Conservation (phyloP, 202 grass and related monocot genomes). For the Brachypodium distachyon region DNA sequence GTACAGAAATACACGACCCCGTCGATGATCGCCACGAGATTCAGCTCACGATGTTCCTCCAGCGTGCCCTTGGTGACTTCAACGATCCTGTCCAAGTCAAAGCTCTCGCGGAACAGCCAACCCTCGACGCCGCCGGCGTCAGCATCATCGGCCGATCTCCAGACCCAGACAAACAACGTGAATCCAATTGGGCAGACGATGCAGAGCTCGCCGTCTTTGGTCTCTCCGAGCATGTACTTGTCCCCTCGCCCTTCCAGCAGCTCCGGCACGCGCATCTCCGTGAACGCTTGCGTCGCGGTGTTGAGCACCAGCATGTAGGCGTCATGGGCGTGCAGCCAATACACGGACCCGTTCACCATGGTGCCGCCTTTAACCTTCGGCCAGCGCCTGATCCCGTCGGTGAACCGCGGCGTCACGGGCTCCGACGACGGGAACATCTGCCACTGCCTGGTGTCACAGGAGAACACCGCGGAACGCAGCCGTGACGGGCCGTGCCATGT, state of each 20-base stretch:
- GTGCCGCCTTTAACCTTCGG: neutral
- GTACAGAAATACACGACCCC: neutral
- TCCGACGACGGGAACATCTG: too few relatives aligned
- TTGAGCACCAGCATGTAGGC: neutral
- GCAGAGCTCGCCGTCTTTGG: neutral
- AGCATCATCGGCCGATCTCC: too few relatives aligned
- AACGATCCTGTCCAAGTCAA: neutral
- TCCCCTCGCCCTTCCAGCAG: neutral
- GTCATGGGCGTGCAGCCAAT: neutral
- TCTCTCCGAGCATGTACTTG: neutral
- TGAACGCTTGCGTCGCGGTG: neutral
- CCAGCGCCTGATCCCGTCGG: neutral
- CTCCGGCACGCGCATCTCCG: neutral
- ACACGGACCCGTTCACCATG: neutral
- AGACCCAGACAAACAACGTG: neutral
- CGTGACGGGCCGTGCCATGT: too few relatives aligned
- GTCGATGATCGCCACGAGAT: neutral
- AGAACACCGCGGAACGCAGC: too few relatives aligned
- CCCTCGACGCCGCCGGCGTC: neutral
- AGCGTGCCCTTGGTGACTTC: neutral
- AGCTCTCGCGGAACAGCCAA: neutral
- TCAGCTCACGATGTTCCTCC: neutral
- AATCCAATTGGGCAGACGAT: neutral
- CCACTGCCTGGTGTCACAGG: too few relatives aligned
- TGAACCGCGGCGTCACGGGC: too few relatives aligned